Base-by-base conservation (phyloP, 2,329 filamentous ascomycete genomes). In the Aspergillus neotritici region DNA sequence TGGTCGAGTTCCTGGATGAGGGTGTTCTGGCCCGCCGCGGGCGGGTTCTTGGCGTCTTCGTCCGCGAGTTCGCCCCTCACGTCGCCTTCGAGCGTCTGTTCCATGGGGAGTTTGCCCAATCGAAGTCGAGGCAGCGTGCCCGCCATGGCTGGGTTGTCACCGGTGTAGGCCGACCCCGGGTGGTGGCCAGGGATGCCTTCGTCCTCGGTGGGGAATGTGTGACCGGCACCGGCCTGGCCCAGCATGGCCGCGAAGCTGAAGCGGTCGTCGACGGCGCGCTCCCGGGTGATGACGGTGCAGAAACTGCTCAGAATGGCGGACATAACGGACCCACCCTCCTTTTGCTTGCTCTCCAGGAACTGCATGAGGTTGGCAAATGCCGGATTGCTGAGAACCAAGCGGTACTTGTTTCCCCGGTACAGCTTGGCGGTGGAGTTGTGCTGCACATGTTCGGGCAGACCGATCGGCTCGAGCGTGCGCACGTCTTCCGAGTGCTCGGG, bases 1-100 rank as follows among this genome's bases (percentile, higher is more conserved):
- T 84, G 79, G 53, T 97, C 91, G 53, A 94, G 94, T 53, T 93
- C 87, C 14, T 96, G 87, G 1, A 94, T 72, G 12, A 97, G 75
- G 1, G 82, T 84, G n/a, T 78, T 71, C 40, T 83, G 79, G 4
- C 89, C 90, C 3, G 79, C 71, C 1, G 70, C 71, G 1, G 89
- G 86, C 3, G 87, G 87, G 41, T 86, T 77, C 41, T 80, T 78
- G n/a, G 76, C 72, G 62, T 98, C 93, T 55, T 93, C 84, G 4
- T 95, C 88, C 56, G 86, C 83, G 1, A 97, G 74, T 53, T 95
- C 89, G 4, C 86, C 87, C 15, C 89, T 83, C 4, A 98, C 82
- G 61, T 98, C 93, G 9, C 85, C 82, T 55, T 87, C 82, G 32
- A 95, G 70, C 5, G 94, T 86, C 12, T 78, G 68, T 40, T 98